Base-by-base conservation (phyloP, 2,329 filamentous ascomycete species). In the Diplodia intermedia region DNA sequence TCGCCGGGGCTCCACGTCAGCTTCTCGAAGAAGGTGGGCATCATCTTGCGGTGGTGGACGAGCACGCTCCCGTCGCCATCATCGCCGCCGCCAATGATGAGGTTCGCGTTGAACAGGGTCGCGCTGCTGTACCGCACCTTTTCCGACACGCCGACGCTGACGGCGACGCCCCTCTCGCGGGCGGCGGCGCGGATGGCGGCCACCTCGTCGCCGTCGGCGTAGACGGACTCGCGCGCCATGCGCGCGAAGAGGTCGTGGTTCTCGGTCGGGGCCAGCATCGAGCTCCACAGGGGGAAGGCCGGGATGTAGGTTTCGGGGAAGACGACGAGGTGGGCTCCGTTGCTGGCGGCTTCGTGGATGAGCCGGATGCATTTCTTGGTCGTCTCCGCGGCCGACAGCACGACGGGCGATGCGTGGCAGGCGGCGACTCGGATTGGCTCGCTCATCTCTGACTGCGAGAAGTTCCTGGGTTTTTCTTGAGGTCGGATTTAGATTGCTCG, bases 21-120 rank as follows among this genome's bases (percentile, higher is more conserved):
- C 70, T 86, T 87, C 74, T 88, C 86, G 69, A 83, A 87, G 72
- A 86, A 87, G 0, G 85, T 87, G 0, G 85, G 84, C 73, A 85
- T 79, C 1, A 87, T 73, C 67, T 88, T 88, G 1, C 85, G 78
- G 68, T 87, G 84, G 67, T 86, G 85, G 0, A 83, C 79, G 1
- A 85, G 68, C 1, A 86, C 76, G 3, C 82, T 72, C 0, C 85
- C 85, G 3, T 79, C 69, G 1, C n/a, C n/a, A n/a, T n/a, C n/a
- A n/a, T n/a, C n/a, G n/a, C n/a, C n/a, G n/a, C 72, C 69, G 0
- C 76, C 76, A 53, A 87, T 83, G 23, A 86, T 74, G 0, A 87
- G 15, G 31, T 85, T 85, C 0, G 84, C 82, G 70, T 87, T 87
- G 73, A 81, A 87, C 1, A 87, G 69, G 0, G 80, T 83, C 0